phyloP scores from a whole-genome alignment of 257 asterid species.

The Osmanthus fragrans region DNA sequence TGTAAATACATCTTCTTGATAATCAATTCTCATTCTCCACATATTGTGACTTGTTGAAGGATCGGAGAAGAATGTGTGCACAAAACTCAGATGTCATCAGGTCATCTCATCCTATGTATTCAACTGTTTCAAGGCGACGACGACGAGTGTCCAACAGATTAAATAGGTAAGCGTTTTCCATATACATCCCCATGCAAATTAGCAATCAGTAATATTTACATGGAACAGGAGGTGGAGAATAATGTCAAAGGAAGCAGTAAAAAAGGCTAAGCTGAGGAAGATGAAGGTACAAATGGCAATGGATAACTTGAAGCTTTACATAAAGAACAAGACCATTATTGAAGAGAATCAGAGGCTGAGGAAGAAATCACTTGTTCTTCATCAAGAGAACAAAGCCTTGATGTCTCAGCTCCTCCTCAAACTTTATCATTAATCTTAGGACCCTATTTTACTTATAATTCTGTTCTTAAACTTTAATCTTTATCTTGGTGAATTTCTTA shows the following conservation, averaged over 20 bases:
- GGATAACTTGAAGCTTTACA: constrained; percentile 43
- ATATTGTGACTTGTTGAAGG: not conserved
- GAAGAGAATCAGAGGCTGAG: constrained; percentile 39
- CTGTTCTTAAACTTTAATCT: not conserved
- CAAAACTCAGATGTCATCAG: not conserved
- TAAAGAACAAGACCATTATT: constrained; percentile 32
- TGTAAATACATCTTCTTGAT: not conserved
- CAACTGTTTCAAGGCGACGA: not conserved
- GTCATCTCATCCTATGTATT: not conserved
- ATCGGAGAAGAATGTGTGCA: not conserved
- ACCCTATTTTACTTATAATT: not conserved
- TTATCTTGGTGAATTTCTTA: not conserved
- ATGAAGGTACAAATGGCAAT: constrained; percentile 29
- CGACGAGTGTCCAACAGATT: not conserved
- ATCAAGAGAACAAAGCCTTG: constrained; percentile 38
- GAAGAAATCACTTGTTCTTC: constrained; percentile 32
- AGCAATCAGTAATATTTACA: not conserved
- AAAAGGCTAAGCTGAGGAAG: constrained; percentile 19
- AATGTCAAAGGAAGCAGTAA: constrained; percentile 19
- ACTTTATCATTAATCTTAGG: not conserved
- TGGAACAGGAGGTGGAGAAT: constrained; percentile 16
- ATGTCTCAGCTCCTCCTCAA: constrained; percentile 23
- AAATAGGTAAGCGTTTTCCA: not conserved
- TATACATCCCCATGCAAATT: not conserved
- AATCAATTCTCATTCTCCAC: not conserved